Base-by-base conservation (phyloP, 495 filamentous ascomycete genomes). In the Beverwykella pulmonaria region DNA sequence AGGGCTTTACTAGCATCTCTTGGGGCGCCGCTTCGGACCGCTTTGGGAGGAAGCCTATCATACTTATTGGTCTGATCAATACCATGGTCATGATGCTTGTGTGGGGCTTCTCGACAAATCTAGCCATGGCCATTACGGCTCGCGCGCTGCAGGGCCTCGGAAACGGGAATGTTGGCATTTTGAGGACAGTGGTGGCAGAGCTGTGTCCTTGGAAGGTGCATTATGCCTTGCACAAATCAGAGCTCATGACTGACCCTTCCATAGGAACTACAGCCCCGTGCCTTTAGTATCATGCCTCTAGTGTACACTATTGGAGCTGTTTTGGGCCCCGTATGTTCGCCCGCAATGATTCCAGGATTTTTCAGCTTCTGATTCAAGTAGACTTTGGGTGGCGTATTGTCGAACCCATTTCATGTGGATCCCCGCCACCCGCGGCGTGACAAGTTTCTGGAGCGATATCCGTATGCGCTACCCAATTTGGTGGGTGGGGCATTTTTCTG, bases 241-340 rank as follows among this genome's bases (percentile, higher is more conserved):
- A 50, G 20, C 9, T 23, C 9, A 23, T 12, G 5, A 14, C 48
- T 25, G 5, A 50, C 25, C 4, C n/a, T 3, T 25, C 25, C 4
- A 25, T n/a, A 50, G 71, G 89, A 90, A 69, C 82, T 95, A 20
- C 92, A 95, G 67, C 92, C 92, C 0, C 81, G 84, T 36, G 92
- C 90, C 0, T 93, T 93, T 74, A 89, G 87, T 53, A 82, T 94
- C 63, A 95, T 96, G 91, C 90, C 91, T 19, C 75, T 96, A 10
- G 86, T 86, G 23, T 80, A 90, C 89, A 88, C 86, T 10, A 82
- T 92, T 53, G 92, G 92, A 0, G 88, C 85, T 46, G 89, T 97
- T n/a, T 87, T 97, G 73, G 93, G 93, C 0, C 93, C 93, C 1
- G 85, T 68, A 63, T 39, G 27, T 26, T 9, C 29, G 1, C 1